Evolutionary conservation across 2,329 filamentous ascomycete species (phyloP), one percentile per base, ranked within the genome.

Genomic region (Eutypa lata): DNA sequence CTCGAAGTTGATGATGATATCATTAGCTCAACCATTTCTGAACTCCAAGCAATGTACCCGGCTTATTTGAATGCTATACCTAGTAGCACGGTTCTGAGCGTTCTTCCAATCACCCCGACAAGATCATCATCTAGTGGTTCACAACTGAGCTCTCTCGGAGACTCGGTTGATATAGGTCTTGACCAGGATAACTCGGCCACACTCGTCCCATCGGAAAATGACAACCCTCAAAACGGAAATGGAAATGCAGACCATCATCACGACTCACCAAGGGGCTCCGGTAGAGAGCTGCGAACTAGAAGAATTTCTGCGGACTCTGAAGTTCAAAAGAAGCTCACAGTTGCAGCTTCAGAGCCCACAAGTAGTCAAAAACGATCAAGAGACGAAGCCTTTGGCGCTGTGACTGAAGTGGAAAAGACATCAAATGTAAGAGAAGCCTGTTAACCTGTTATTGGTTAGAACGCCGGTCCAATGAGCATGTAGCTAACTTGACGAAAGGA

Each of bases 41-140:
- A 60, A 28, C 57, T 67, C 33, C 50, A 48, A 11, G 22, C 53
- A 16, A 51, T 66, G 18, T 21, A 45, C 10, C 63, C 65, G n/a
- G 61, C 57, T 42, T 61, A 61, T 21, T 47, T 67, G 3, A 48
- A 49, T 21, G 47, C 59, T 19, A 58, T 66, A 40, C 65, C 64
- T 11, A 57, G 53, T 26, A 59, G 58, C 45, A 59, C 61, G 2
- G 61, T 58, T 2, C 37, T 67, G 43, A 48, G 56, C 14, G 47
- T 62, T 46, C 53, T 57, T 10, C 48, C 58, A 22, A 50, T 57
- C 10, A 57, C 54, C 13, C 52, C 55, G 44, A 49, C 50, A 22
- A 59, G 55, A 54, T 59, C 60, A 10, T 58, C 58, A n/a, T 31
- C 53, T 43, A 57, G 57, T 42, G 57, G 59, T 6, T 28, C 59